phyloP scores from a whole-genome alignment of 2,329 filamentous ascomycete species.

The Elsinoe batatas region DNA sequence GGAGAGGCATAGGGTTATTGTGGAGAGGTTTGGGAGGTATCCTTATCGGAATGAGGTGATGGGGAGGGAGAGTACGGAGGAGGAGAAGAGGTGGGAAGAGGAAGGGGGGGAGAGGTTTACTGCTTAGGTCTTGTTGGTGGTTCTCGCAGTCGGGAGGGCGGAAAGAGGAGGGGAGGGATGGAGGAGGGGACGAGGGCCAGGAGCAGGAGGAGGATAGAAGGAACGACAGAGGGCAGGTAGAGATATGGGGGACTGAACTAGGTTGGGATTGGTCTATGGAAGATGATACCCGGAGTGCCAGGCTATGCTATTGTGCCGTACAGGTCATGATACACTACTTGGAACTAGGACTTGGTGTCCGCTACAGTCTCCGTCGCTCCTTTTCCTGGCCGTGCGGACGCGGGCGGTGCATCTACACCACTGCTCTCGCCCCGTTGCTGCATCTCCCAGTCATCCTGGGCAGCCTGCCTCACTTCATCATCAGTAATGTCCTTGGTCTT shows the following conservation, averaged over 20 bases:
- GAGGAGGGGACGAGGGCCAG: no score
- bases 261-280: neutral
- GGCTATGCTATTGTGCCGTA: neutral
- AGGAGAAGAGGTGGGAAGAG: conserved; percentile 1
- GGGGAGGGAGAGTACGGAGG: conserved; percentile 5
- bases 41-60: conserved; percentile 4
- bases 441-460: neutral
- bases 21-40: conserved; percentile 4
- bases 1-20: conserved; percentile 4
- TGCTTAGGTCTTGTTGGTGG: neutral
- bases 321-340: neutral
- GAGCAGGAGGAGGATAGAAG: neutral
- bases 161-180: no score
- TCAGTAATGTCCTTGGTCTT: neutral
- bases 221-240: neutral
- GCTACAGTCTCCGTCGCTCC: neutral
- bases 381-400: neutral
- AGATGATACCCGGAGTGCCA: neutral
- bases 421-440: neutral
- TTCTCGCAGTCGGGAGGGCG: no score
- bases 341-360: neutral
- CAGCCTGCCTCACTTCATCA: neutral
- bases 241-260: no score
- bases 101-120: conserved; percentile 6
- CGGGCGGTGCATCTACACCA: neutral